Percentiles rank a stretch among this genome's conserved stretches.
These are phyloP conservation scores for Suillus luteus DNA, from an alignment of 768 basidiomycete species.

Conservation along the genomic window DNA sequence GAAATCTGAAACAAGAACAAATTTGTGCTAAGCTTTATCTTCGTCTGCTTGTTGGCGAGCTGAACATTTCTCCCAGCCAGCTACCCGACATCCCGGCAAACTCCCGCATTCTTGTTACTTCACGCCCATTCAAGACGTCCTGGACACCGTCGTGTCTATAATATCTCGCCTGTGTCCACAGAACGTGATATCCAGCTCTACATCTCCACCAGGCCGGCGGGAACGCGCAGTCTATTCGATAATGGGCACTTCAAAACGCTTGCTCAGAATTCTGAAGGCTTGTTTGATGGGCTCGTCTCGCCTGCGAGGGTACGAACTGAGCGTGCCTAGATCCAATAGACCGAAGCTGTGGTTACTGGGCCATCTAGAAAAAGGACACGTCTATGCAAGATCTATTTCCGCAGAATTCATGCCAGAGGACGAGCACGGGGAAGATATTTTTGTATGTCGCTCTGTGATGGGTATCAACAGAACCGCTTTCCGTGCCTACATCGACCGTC, in stretches of 20 bases:
- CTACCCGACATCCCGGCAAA: conserved; percentile 1
- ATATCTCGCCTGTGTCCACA: neutral
- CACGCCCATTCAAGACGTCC: conserved; percentile 13
- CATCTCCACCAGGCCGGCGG: neutral
- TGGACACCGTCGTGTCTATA: conserved; percentile 6
- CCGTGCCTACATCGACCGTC: neutral
- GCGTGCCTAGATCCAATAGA: neutral
- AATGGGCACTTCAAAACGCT: neutral
- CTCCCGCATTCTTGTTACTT: conserved; percentile 22
- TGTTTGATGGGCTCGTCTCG: conserved; percentile 15
- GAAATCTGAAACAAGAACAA: too few species aligned
- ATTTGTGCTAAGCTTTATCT: conserved; percentile 9
- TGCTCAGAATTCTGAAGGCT: conserved; percentile 5
- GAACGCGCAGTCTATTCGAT: neutral
- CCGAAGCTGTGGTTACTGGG: neutral
- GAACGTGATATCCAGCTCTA: conserved; percentile 12
- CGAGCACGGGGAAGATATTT: neutral
- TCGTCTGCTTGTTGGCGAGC: conserved; percentile 3
- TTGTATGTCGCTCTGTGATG: conserved; percentile 3
- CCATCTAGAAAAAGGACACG: neutral
- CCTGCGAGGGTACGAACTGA: conserved; percentile 9
- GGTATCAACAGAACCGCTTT: conserved; percentile 6
- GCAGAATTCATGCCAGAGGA: neutral
- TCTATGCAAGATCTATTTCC: conserved; percentile 1
- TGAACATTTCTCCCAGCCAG: neutral